These are phyloP conservation scores for Crithidia fasciculata DNA, from an alignment of 208 protist species.

Conservation along the genomic window DNA sequence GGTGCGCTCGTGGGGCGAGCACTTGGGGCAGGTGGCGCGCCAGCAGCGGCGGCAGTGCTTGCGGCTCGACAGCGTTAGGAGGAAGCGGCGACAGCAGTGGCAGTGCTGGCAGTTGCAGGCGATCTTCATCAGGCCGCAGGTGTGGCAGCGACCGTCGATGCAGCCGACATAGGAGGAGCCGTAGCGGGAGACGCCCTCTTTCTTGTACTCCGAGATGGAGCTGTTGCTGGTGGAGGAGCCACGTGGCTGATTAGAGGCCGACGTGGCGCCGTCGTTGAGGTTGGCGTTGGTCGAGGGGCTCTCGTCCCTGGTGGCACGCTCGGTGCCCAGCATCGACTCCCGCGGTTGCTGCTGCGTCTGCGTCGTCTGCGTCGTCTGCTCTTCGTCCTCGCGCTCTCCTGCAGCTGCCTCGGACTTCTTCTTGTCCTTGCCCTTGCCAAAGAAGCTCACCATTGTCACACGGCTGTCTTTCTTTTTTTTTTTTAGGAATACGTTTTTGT, in stretches of 20 bases:
- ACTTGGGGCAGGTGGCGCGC: constrained; percentile 38
- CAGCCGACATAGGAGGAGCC: constrained; percentile 39
- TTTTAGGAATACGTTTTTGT: too few relatives aligned
- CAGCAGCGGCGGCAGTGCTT: constrained; percentile 56
- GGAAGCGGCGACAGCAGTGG: constrained; percentile 32
- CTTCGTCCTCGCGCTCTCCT: neutral
- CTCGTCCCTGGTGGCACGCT: neutral
- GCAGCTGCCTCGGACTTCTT: neutral
- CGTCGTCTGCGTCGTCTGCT: neutral
- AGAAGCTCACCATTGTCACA: constrained; percentile 8
- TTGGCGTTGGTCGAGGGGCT: neutral
- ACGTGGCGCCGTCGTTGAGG: neutral
- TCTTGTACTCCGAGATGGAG: constrained; percentile 11
- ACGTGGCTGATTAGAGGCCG: neutral
- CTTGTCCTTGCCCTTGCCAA: constrained; percentile 13
- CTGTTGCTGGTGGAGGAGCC: constrained; percentile 4
- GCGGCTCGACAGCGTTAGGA: constrained; percentile 34
- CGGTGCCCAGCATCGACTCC: neutral
- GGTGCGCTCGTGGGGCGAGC: constrained; percentile 22
- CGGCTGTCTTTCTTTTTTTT: too few relatives aligned
- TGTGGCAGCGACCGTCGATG: constrained; percentile 28
- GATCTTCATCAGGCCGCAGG: constrained; percentile 32
- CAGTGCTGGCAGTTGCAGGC: constrained; percentile 49
- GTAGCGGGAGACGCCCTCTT: constrained; percentile 8
- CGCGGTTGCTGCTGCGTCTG: neutral